Evolutionary conservation across 257 asterid genomes (phyloP).

Genomic region (Paraleonurus japonicus): DNA sequence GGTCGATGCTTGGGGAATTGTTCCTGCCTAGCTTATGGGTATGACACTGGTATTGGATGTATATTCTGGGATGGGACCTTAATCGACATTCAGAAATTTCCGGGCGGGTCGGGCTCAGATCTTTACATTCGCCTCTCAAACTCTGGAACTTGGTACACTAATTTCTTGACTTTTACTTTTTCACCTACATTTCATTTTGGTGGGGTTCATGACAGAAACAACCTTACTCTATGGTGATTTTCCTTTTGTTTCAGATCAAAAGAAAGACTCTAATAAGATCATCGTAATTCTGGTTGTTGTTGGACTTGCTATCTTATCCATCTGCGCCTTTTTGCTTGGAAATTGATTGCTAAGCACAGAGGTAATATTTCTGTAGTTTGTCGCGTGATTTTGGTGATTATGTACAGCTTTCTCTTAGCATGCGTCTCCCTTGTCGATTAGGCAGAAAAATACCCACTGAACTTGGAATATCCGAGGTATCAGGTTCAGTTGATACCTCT

Average conservation of each 20-base stretch:
- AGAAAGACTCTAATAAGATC: slow-evolving; percentile 18
- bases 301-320: slow-evolving; percentile 18
- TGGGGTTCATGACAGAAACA: neutral
- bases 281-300: slow-evolving; percentile 27
- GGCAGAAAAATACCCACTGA: slow-evolving; percentile 21
- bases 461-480: slow-evolving; percentile 4
- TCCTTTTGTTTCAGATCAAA: slow-evolving; percentile 29
- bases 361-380: slow-evolving; percentile 35
- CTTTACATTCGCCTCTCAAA: slow-evolving; percentile 48
- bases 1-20: slow-evolving; percentile 43
- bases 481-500: slow-evolving; percentile 22
- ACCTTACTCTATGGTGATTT: neutral
- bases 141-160: slow-evolving; percentile 55
- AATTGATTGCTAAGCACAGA: slow-evolving; percentile 34
- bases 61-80: slow-evolving; percentile 45
- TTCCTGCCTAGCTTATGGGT: slow-evolving; percentile 56
- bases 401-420: neutral
- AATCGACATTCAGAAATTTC: slow-evolving; percentile 41
- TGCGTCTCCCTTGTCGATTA: slow-evolving; percentile 15
- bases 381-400: neutral
- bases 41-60: slow-evolving; percentile 41
- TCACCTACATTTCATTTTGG: neutral
- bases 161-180: slow-evolving; percentile 11
- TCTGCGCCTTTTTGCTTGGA: slow-evolving; percentile 36
- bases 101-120: slow-evolving; percentile 31